These are phyloP conservation scores for Pistacia atlantica DNA, from an alignment of 345 rosid species.

Conservation along the genomic window DNA sequence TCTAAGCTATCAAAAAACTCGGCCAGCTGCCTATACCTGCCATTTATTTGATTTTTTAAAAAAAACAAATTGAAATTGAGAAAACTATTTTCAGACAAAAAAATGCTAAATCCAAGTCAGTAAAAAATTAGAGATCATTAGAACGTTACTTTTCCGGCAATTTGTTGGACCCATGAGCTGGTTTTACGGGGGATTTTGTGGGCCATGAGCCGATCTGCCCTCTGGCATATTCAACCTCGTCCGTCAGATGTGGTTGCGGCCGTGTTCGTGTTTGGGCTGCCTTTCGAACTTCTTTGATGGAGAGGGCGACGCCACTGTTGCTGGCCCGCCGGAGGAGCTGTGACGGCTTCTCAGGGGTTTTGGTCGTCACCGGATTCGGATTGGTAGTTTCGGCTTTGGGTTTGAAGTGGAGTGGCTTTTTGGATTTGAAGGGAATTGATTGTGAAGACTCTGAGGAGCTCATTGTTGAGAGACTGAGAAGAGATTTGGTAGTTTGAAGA, in stretches of 20 bases:
- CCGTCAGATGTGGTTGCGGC: constrained; percentile 26
- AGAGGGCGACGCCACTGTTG: constrained; percentile 58
- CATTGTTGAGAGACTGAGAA: constrained; percentile 25
- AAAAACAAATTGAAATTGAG: neutral
- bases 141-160: constrained; percentile 51
- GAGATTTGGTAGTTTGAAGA: no score
- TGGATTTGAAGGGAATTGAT: constrained; percentile 46
- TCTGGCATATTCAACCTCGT: constrained; percentile 39
- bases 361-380: constrained; percentile 20
- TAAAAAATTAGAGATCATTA: neutral
- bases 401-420: constrained; percentile 32
- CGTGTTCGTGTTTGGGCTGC: constrained; percentile 50
- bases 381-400: constrained; percentile 14
- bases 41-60: neutral
- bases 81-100: neutral
- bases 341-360: constrained; percentile 59
- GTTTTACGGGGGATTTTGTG: constrained; percentile 23
- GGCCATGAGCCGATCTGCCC: constrained; percentile 39
- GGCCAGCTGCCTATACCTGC: constrained; percentile 60
- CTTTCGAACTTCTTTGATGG: constrained; percentile 58
- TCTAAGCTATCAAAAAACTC: constrained; percentile 73
- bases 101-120: neutral
- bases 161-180: constrained; percentile 17
- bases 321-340: constrained; percentile 42
- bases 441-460: constrained; percentile 32